Evolutionary conservation across 1,284 basidiomycete species (phyloP), one percentile per base, ranked within the genome.

Genomic region (Leccinum pallidistipes): DNA sequence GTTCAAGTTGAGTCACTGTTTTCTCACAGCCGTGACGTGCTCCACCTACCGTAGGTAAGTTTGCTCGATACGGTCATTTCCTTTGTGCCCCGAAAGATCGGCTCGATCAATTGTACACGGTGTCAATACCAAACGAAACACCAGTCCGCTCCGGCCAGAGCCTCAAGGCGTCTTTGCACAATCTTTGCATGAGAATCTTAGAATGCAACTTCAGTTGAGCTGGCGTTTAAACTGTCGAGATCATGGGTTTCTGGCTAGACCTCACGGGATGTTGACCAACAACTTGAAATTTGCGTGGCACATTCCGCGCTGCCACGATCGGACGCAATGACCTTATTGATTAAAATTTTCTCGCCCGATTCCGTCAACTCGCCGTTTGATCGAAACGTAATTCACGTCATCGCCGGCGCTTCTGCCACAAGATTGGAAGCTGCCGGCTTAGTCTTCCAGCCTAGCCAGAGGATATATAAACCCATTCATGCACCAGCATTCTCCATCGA

Each of bases 401-500:
- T 18, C n/a, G n/a, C 40, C 40, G 10, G 9, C 10, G n/a, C 40
- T 18, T 43, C 40, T 43, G 14, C 38, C 38, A 16, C 8, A 16
- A 38, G 36, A 43, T 43, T 43, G 40, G 40, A 18, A 49, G 21
- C n/a, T 24, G 45, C 45, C 14, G 7, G 24, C 21, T 24, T 49
- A 18, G 18, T 24, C 47, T 24, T 49, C 31, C 9, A 43, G n/a
- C 40, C n/a, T 43, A 43, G 9, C 40, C 27, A 51, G 27, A 29
- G 51, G n/a, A 11, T 71, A 73, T 71, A 68, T 67, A 73, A 67
- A 58, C 60, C 52, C 27, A 11, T 47, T 18, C 32, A 3, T 43
- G 11, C 8, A 6, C 36, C 9, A 10, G n/a, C 29, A 3, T 34
- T 27, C 29, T 43, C 12, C 59, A 65, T 61, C 32, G 64, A 70